phyloP scores from a whole-genome alignment of 2,329 filamentous ascomycete genomes.

The Epichloe baconii region DNA sequence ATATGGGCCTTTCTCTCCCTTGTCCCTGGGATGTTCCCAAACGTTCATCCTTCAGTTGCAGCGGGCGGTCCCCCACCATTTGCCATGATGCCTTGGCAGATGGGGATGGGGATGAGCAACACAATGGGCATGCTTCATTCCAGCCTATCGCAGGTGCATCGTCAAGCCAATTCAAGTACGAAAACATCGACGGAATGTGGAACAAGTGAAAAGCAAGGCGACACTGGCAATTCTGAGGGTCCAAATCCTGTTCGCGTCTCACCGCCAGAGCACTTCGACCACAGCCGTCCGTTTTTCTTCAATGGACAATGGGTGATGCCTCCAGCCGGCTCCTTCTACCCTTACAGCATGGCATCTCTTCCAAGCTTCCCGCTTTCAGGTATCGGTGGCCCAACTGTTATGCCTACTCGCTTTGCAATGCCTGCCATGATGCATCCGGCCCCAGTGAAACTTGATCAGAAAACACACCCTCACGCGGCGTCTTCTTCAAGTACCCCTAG shows the following conservation, averaged over 20 bases:
- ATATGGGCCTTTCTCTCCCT: constrained; percentile 18
- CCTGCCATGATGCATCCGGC: constrained; percentile 13
- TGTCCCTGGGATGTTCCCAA: constrained; percentile 18
- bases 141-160: constrained; percentile 12
- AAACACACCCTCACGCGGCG: constrained; percentile 8
- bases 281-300: constrained; percentile 28
- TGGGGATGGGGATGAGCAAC: constrained; percentile 23
- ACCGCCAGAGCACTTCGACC: constrained; percentile 33
- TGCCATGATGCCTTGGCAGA: constrained; percentile 27
- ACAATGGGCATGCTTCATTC: constrained; percentile 15
- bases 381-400: constrained; percentile 10
- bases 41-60: constrained; percentile 18
- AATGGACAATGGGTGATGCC: constrained; percentile 33
- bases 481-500: constrained; percentile 8
- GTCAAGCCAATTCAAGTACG: constrained; percentile 6
- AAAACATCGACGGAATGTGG: constrained; percentile 12
- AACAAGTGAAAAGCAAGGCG: constrained; percentile 17
- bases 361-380: constrained; percentile 15
- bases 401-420: constrained; percentile 3
- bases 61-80: constrained; percentile 18
- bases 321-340: constrained; percentile 12
- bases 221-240: constrained; percentile 19
- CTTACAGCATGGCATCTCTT: constrained; percentile 17
- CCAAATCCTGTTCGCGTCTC: constrained; percentile 21
- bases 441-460: constrained; percentile 9